Evolutionary conservation across 1,284 basidiomycete genomes (phyloP).

Genomic region (Agaricales sp.): DNA sequence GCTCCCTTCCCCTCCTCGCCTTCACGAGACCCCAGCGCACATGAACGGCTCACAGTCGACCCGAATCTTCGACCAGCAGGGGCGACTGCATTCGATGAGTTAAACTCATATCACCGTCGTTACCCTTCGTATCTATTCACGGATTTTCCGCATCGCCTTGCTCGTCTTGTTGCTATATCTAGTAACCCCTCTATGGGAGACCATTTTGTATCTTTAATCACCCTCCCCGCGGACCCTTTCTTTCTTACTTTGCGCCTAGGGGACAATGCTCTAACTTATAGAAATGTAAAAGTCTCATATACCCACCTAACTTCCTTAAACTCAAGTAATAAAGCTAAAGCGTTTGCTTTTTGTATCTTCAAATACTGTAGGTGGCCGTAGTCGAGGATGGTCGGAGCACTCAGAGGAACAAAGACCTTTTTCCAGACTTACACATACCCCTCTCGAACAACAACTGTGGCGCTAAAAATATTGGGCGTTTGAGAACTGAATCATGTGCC

Average conservation of each 20-base stretch:
- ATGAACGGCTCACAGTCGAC: neutral
- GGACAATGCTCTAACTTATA: neutral
- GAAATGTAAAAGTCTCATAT: conserved; percentile 1
- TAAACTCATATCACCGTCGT: neutral
- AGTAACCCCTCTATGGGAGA: neutral
- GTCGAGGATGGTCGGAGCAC: neutral
- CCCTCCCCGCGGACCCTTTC: neutral
- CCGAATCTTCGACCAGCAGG: conserved; percentile 14
- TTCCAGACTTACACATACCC: no score
- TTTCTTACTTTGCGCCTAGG: neutral
- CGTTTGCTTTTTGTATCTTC: neutral
- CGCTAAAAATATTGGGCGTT: no score
- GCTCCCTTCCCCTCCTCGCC: conserved; percentile 30
- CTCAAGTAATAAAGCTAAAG: neutral
- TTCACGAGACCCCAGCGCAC: neutral
- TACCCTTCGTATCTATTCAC: neutral
- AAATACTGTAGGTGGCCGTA: no score
- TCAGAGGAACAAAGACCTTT: no score
- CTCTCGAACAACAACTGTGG: no score
- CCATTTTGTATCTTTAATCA: neutral
- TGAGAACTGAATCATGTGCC: no score
- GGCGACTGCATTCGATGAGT: conserved; percentile 21
- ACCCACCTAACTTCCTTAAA: neutral
- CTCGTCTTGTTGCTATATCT: neutral
- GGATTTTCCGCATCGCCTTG: neutral